Base-by-base conservation (phyloP, 2,329 filamentous ascomycete genomes). In the Aspergillus brasiliensis region DNA sequence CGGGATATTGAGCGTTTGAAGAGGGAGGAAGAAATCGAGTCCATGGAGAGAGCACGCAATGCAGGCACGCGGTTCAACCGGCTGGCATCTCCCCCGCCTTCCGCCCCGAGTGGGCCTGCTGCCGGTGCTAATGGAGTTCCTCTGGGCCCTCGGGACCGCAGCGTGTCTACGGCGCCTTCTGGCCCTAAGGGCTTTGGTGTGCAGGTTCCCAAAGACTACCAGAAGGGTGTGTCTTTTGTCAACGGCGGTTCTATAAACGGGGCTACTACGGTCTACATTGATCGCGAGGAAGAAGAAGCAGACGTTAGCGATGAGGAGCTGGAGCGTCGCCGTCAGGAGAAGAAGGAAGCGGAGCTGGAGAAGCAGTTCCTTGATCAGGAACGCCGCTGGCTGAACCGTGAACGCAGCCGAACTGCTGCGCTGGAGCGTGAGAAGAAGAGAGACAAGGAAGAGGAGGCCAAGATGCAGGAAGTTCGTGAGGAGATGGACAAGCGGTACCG, bases 21-120 rank as follows among this genome's bases (percentile, higher is more conserved):
- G 71, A 84, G 89, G 47, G 95, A 99, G 75, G 95, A 99, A 73
- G 94, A 98, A 73, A 87, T 97, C 67, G 95, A 98, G 73, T 90
- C 91, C 58, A 84, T 88, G 74, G 93, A 98, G 75, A 85, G 92
- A 46, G 86, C 87, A 66, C 85, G 91, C 15, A 92, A 89, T 69
- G 86, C 86, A 11, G 82, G 83, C 10, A 67, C 81, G 1, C 84
- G 91, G 44, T 77, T 83, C 54, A 91, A 84, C 56, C 84, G 91
- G 52, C 82, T 93, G 44, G 86, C 88, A 19, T 92, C 92, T 0
- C 91, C 92, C 0, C 87, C 89, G 0, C 79, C 82, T 25, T 79
- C 82, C 17, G 85, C 86, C 15, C 86, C 86, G 2, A 86, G 80
- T 64, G 87, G 87, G 2, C 86, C 86, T 54, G 83, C 81, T 49